These are phyloP conservation scores for Saccharomycopsis fodiens DNA, from an alignment of 805 yeast species.

Conservation along the genomic window DNA sequence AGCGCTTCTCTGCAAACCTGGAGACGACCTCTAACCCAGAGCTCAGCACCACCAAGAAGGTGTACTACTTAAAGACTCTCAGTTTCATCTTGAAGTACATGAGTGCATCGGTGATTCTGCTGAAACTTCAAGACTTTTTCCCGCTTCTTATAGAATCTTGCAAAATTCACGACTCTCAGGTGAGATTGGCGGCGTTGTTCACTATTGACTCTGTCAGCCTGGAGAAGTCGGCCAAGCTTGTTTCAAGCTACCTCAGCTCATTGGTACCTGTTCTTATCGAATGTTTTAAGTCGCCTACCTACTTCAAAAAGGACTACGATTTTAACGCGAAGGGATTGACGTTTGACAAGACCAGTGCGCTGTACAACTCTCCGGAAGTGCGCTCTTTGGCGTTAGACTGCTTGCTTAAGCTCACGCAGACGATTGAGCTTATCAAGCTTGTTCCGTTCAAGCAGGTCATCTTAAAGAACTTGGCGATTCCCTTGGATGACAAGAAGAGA, in stretches of 20 bases:
- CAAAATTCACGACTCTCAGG: conserved; percentile 36
- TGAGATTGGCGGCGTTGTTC: conserved; percentile 52
- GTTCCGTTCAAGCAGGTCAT: conserved; percentile 46
- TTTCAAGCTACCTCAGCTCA: conserved; percentile 46
- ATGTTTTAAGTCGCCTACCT: conserved; percentile 24
- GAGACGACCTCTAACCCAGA: background rate
- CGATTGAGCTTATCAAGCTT: conserved; percentile 33
- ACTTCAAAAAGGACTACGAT: conserved; percentile 16
- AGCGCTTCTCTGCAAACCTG: conserved; percentile 31
- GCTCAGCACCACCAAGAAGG: conserved; percentile 26
- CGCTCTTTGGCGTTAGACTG: conserved; percentile 52
- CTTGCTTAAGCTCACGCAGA: conserved; percentile 39
- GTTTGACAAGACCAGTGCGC: conserved; percentile 21
- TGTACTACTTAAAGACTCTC: conserved; percentile 56
- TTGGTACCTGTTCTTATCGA: conserved; percentile 48
- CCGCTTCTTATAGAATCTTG: conserved; percentile 69
- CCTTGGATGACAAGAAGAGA: conserved; percentile 70
- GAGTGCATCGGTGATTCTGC: conserved; percentile 52
- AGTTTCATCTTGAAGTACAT: conserved; percentile 61
- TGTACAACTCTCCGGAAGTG: conserved; percentile 38
- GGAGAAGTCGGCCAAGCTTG: conserved; percentile 44
- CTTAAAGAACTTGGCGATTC: conserved; percentile 38
- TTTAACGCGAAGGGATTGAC: conserved; percentile 13
- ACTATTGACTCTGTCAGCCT: conserved; percentile 47
- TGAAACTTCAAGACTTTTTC: conserved; percentile 54